Evolutionary conservation across 306 rosid species (phyloP).

Genomic region (Adenanthera pavonina): DNA sequence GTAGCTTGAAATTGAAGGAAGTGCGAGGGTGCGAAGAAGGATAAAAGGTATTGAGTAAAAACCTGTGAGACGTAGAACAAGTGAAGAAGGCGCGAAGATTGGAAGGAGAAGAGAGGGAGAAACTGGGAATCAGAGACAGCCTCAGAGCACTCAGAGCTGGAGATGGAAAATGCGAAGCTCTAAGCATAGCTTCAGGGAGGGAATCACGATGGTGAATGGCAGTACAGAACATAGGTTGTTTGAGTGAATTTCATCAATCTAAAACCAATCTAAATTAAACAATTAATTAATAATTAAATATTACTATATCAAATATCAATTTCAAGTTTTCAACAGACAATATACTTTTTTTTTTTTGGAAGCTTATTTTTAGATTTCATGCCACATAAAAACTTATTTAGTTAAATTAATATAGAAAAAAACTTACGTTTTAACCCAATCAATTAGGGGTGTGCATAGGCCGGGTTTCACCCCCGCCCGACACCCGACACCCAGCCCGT

Average conservation of each 20-base stretch:
- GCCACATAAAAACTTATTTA: no score
- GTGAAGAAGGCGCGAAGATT: constrained; percentile 31
- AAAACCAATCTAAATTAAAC: no score
- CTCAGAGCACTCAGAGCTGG: constrained; percentile 46
- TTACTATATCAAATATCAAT: no score
- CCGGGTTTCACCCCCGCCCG: no score
- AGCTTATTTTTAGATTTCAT: no score
- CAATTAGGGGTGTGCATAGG: no score
- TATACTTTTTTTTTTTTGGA: no score
- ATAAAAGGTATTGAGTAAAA: constrained; percentile 39
- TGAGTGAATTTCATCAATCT: neutral
- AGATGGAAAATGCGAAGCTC: constrained; percentile 52
- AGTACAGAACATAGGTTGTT: neutral
- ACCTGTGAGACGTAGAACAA: constrained; percentile 14
- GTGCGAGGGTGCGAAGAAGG: constrained; percentile 37
- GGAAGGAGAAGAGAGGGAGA: constrained; percentile 36
- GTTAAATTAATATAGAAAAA: no score
- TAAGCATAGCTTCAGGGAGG: constrained; percentile 41
- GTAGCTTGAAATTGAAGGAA: constrained; percentile 35
- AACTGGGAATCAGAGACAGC: neutral
- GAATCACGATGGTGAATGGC: neutral
- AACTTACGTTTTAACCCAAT: no score
- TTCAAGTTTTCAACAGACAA: no score
- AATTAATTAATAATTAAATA: no score
- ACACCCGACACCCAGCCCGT: no score